phyloP scores from a whole-genome alignment of 1,139 yeast species.

The Scheffersomyces segobiensis region DNA sequence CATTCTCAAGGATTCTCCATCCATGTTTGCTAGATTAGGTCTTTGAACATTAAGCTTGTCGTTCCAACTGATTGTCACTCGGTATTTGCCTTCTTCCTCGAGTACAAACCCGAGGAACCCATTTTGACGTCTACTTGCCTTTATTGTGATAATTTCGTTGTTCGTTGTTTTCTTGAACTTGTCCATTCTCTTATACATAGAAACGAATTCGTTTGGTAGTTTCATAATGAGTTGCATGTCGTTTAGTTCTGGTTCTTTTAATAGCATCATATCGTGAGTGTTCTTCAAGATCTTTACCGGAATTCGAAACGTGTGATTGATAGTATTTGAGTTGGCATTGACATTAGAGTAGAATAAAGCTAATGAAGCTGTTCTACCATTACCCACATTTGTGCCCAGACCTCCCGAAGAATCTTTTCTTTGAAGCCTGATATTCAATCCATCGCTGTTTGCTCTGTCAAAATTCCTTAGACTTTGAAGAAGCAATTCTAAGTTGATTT shows the following conservation, averaged over 20 bases:
- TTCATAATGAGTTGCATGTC: constrained; percentile 51
- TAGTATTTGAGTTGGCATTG: constrained; percentile 30
- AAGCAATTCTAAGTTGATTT: constrained; percentile 56
- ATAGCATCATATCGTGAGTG: constrained; percentile 40
- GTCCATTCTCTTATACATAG: constrained; percentile 55
- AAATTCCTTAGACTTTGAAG: constrained; percentile 54
- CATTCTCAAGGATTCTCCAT: constrained; percentile 22
- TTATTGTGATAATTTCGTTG: constrained; percentile 34
- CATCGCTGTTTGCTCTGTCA: constrained; percentile 53
- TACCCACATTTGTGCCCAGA: constrained; percentile 20
- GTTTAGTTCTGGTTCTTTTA: constrained; percentile 50
- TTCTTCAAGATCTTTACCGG: constrained; percentile 55
- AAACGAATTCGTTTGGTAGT: constrained; percentile 47
- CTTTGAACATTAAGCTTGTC: constrained; percentile 39
- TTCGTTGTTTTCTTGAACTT: constrained; percentile 43
- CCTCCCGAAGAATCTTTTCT: constrained; percentile 38
- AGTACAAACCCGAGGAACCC: constrained; percentile 50
- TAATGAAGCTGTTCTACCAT: constrained; percentile 50
- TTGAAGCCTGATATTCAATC: constrained; percentile 54
- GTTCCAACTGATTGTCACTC: constrained; percentile 60
- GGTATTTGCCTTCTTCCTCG: constrained; percentile 54
- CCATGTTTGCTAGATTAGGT: constrained; percentile 20
- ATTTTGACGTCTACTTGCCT: constrained; percentile 33
- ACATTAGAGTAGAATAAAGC: constrained; percentile 50
- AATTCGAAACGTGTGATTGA: constrained; percentile 60